Percentiles rank a stretch among this genome's conserved stretches.
phyloP scores from a whole-genome alignment of 495 filamentous ascomycete species.

The Annulohypoxylon nitens region DNA sequence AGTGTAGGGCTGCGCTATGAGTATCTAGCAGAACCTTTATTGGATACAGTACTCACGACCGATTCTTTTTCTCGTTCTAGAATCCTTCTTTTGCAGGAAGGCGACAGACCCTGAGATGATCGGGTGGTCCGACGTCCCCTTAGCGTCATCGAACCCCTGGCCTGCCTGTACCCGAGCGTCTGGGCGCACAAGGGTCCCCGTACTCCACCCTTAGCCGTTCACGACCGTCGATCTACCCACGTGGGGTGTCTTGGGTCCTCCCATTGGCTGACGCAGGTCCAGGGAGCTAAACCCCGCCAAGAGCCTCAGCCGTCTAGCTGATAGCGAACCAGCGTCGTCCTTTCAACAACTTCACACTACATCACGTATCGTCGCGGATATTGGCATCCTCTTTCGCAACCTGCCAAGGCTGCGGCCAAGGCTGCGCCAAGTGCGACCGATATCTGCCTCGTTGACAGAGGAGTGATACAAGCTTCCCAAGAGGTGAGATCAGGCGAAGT shows the following conservation, averaged over 20 bases:
- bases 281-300: slow-evolving; percentile 32
- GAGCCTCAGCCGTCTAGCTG: slow-evolving; percentile 45
- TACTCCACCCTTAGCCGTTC: slow-evolving; percentile 35
- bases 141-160: slow-evolving; percentile 10
- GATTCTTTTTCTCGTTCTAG: slow-evolving; percentile 34
- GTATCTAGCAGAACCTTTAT: slow-evolving; percentile 9
- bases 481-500: slow-evolving; percentile 20
- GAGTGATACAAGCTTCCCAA: slow-evolving; percentile 32
- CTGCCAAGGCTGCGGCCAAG: slow-evolving; percentile 45
- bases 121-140: slow-evolving; percentile 24
- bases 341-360: slow-evolving; percentile 19
- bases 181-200: slow-evolving; percentile 29
- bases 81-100: slow-evolving; percentile 42
- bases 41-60: slow-evolving; percentile 11
- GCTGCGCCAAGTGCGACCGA: slow-evolving; percentile 31
- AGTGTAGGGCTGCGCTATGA: slow-evolving; percentile 12
- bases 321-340: slow-evolving; percentile 33
- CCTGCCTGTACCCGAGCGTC: slow-evolving; percentile 32
- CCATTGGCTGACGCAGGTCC: slow-evolving; percentile 26
- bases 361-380: slow-evolving; percentile 38
- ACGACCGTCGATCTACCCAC: slow-evolving; percentile 37
- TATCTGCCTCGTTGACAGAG: slow-evolving; percentile 35
- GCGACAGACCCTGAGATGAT: slow-evolving; percentile 19
- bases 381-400: slow-evolving; percentile 32
- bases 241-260: slow-evolving; percentile 27